Evolutionary conservation across 805 yeast genomes (phyloP), one percentile per base, ranked within the genome.

Genomic region (Kuraishia piskuri): DNA sequence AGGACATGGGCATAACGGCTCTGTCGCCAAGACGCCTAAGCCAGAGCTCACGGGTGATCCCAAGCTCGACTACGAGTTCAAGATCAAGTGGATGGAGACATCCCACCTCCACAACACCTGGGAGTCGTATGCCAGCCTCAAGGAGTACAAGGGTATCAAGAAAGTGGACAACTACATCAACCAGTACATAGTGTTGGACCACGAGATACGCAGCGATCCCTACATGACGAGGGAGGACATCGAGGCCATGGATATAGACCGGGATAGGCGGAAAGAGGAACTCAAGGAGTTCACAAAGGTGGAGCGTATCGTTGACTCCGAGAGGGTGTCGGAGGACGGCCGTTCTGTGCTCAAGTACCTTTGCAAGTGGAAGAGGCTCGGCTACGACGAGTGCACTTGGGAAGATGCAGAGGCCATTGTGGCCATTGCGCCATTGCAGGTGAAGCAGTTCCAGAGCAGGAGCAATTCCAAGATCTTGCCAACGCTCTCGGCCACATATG

Each of bases 341-440:
- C 77, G 76, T 26, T 81, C 85, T 22, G 83, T 79, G 53, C 74
- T 94, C 57, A 85, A 84, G 64, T 94, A 94, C 68, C 80, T 86
- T 56, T 92, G 91, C 56, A 94, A 94, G 68, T 94, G 99, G 99
- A 85, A 83, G 64, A 79, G 98, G 53, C 76, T 94, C 24, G 88
- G 90, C 62, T 94, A 94, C 64, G 98, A 95, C 68, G 96, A 88
- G 61, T 89, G 96, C 55, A 90, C 98, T 4, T 94, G 98, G 98
- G 99, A 94, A 70, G 80, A 83, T 59, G 97, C 97, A 1, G 85
- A 84, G 51, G 86, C 82, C 58, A 90, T 94, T 59, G 97, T 94
- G 1, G 79, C 81, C 56, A 67, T 87, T 46, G 89, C 96, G 2
- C 97, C 97, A 0, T 80, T 77, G 14, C 89, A 87, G 66, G 97